Conservation (phyloP, 306 rosid genomes). For the Bauhinia variegata region DNA sequence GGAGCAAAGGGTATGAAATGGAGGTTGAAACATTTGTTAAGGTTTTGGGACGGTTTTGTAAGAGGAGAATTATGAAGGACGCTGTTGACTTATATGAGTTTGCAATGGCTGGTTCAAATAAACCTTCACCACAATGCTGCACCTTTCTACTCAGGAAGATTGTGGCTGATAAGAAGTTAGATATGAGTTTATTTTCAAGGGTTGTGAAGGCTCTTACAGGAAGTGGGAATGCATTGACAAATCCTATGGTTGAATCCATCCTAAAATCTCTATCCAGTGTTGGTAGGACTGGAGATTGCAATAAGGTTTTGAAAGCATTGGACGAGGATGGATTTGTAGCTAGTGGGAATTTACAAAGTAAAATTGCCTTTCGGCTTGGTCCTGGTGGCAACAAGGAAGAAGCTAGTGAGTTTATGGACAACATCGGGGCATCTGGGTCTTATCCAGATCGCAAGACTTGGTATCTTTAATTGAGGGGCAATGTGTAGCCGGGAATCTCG, state of each 20-base stretch:
- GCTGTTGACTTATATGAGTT: slow-evolving; percentile 78
- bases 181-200: slow-evolving; percentile 59
- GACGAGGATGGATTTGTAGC: slow-evolving; percentile 61
- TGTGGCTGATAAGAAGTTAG: slow-evolving; percentile 51
- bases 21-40: slow-evolving; percentile 60
- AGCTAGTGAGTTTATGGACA: slow-evolving; percentile 51
- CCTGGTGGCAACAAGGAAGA: slow-evolving; percentile 58
- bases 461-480: slow-evolving; percentile 60
- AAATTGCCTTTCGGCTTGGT: slow-evolving; percentile 56
- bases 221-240: slow-evolving; percentile 55
- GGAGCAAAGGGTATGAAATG: slow-evolving; percentile 56
- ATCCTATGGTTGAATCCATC: slow-evolving; percentile 54
- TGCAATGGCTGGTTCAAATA: slow-evolving; percentile 67
- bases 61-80: slow-evolving; percentile 66
- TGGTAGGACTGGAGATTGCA: slow-evolving; percentile 56
- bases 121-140: slow-evolving; percentile 55
- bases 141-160: slow-evolving; percentile 64
- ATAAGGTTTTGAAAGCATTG: slow-evolving; percentile 69
- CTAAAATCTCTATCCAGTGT: slow-evolving; percentile 64
- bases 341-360: slow-evolving; percentile 42
- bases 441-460: slow-evolving; percentile 51
- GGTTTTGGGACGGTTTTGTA: slow-evolving; percentile 68
- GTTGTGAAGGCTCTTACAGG: slow-evolving; percentile 51
- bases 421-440: slow-evolving; percentile 51
- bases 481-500: slow-evolving; percentile 63